Base-by-base conservation (phyloP, 2,329 filamentous ascomycete species). In the Ophiocordyceps camponoti-leonardi region DNA sequence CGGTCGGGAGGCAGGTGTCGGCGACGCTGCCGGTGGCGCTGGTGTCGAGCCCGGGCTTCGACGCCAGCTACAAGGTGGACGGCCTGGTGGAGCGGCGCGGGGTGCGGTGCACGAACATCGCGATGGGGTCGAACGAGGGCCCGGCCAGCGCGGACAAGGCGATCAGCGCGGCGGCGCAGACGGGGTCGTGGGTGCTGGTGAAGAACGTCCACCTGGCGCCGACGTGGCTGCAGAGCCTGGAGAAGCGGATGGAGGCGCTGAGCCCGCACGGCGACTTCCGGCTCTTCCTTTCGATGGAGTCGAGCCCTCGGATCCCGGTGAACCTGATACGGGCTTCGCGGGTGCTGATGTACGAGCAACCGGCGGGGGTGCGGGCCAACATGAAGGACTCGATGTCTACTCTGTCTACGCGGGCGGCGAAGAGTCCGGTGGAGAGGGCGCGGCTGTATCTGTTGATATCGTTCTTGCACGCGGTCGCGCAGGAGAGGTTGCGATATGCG, bases 61-160 rank as follows among this genome's bases (percentile, higher is more conserved):
- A 98, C 63, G 93, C 93, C 45, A 94, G 86, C 60, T 98, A 96
- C 78, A 98, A 98, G 71, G 92, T 98, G 49, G 92, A 98, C 62
- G 86, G 81, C 49, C 72, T 98, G 45, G 93, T 96, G 28, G 86
- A 94, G 63, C 77, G 86, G 52, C 81, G 79, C 61, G 77, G 78
- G 48, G 81, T 86, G 44, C 80, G 77, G 46, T 98, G 92, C 67
- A 88, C 87, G 48, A 95, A 95, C 62, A 95, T 98, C 58, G 93
- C 93, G 55, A 98, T 98, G 92, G 92, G 92, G 58, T 96, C 92
- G 42, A 93, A 93, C 57, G 92, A 98, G 69, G 86, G 87, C 59
- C 71, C 93, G 18, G 80, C 88, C 47, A 92, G 81, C 50, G 92
- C 92, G 18, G 92, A 98, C 70, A 94, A 94, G 65, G 92, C 93